These are phyloP conservation scores for Ascochyta lentis DNA, from an alignment of 2,329 filamentous ascomycete genomes.

Conservation along the genomic window DNA sequence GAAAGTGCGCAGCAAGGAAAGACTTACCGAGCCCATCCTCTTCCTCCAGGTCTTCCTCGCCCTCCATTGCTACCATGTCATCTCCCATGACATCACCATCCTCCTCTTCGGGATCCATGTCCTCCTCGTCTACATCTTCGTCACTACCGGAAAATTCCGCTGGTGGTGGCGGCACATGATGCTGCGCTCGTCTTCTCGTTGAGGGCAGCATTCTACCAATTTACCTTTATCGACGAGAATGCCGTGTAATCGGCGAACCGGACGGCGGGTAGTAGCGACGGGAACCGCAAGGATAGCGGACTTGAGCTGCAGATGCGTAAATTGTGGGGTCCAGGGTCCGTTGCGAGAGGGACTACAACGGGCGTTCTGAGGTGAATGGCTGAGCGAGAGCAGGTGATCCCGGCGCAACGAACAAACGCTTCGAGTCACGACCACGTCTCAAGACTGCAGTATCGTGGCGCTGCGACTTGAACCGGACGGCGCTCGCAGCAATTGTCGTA, in stretches of 20 bases:
- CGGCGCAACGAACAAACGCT: not conserved
- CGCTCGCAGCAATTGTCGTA: conserved; percentile 11
- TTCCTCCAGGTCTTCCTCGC: conserved; percentile 57
- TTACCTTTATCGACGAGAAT: conserved; percentile 6
- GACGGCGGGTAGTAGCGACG: not conserved
- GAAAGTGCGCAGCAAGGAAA: not conserved
- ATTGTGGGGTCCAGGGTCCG: conserved; percentile 15
- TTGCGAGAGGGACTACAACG: not conserved
- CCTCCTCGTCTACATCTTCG: conserved; percentile 30
- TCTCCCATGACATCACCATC: conserved; percentile 33
- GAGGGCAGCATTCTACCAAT: conserved; percentile 35
- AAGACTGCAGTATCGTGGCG: conserved; percentile 20
- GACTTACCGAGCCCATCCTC: conserved; percentile 34
- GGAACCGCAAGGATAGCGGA: conserved; percentile 14
- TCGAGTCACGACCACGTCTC: conserved; percentile 8
- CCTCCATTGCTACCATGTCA: conserved; percentile 32
- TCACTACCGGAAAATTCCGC: conserved; percentile 40
- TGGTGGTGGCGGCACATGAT: conserved; percentile 24
- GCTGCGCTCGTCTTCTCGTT: conserved; percentile 31
- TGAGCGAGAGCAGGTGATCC: conserved; percentile 11
- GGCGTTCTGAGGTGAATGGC: conserved; percentile 3
- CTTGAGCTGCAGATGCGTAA: conserved; percentile 7
- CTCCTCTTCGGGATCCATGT: conserved; percentile 26
- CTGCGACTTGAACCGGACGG: conserved; percentile 1
- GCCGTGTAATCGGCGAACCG: not conserved